Base-by-base conservation (phyloP, 78 protist species). In the Cyanophora paradoxa region DNA sequence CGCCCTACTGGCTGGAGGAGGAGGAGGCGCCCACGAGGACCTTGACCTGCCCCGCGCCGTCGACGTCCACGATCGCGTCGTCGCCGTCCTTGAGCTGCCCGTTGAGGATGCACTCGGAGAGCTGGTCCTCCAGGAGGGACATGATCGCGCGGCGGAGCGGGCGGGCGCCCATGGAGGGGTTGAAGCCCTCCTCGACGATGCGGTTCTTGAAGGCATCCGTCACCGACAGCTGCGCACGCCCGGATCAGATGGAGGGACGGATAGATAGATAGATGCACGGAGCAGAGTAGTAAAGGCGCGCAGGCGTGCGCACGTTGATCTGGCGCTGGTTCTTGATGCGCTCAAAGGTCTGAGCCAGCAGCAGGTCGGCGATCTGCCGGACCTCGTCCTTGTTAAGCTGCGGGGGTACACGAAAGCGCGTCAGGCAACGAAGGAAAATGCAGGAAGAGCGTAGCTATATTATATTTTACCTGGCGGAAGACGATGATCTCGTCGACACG, bases 91-190 rank as follows among this genome's bases (percentile, higher is more conserved):
- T 0, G 33, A 83, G 1, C 1, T 78, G 59, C 52, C 81, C 79
- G 8, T 17, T 0, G 36, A 84, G 56, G 26, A 83, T 3, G 46
- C 6, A 48, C 7, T 13, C 24, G 8, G 87, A 77, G 52, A 84
- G 81, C 41, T 33, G 82, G 28, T 68, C 6, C 71, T 83, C 30
- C 24, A 84, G 58, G 65, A 30, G 48, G 34, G 28, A 26, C 26
- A 67, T 68, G 42, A 84, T 7, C 44, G 56, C 67, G 22, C 91
- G 74, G 67, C 74, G 70, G 42, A 86, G 52, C 42, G 88, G 89
- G 22, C 91, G 85, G 26, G 91, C 91, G 22, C 91, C 91, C 59
- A 79, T 83, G 46, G 28, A 77, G 2, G 86, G 88, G 72, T 69
- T 40, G 62, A 54, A 83, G 67, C 91, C 85, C 40, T 4, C 26